phyloP scores from a whole-genome alignment of 805 yeast genomes.

The Saturnispora halmiae region DNA sequence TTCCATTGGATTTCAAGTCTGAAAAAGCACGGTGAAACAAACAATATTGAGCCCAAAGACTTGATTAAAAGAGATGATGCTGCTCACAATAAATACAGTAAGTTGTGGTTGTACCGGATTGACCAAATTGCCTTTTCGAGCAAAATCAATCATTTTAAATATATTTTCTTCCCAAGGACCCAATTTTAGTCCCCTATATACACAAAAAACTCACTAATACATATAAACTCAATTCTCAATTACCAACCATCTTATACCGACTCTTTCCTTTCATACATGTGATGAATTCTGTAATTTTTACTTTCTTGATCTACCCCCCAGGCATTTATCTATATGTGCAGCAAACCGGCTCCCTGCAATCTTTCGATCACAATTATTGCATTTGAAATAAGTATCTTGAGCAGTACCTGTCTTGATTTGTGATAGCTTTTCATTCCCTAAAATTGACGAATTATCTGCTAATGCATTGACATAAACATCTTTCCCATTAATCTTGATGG shows the following conservation, averaged over 20 bases:
- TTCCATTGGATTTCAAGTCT: too few species aligned
- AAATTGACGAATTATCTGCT: constrained; percentile 9
- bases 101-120: neutral
- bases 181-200: too few species aligned
- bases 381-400: constrained; percentile 49
- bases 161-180: too few species aligned
- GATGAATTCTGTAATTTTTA: too few species aligned
- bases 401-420: constrained; percentile 15
- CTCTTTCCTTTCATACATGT: too few species aligned
- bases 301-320: constrained; percentile 58
- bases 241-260: too few species aligned
- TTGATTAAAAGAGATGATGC: too few species aligned
- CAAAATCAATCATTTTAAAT: constrained; percentile 2
- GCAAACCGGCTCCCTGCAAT: constrained; percentile 91
- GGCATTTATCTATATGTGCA: constrained; percentile 83
- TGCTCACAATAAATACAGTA: too few species aligned
- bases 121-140: constrained; percentile 7
- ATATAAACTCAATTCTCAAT: too few species aligned
- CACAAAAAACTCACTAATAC: too few species aligned
- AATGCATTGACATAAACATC: constrained; percentile 24
- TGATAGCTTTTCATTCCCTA: constrained; percentile 13
- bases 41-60: too few species aligned
- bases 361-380: constrained; percentile 75
- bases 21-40: too few species aligned
- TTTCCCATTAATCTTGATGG: constrained; percentile 23